A percentile compares a stretch with the other conserved stretches of the same genome.
phyloP scores from a whole-genome alignment of 352 stramenopile genomes.

The Phytopythium oedochilum region DNA sequence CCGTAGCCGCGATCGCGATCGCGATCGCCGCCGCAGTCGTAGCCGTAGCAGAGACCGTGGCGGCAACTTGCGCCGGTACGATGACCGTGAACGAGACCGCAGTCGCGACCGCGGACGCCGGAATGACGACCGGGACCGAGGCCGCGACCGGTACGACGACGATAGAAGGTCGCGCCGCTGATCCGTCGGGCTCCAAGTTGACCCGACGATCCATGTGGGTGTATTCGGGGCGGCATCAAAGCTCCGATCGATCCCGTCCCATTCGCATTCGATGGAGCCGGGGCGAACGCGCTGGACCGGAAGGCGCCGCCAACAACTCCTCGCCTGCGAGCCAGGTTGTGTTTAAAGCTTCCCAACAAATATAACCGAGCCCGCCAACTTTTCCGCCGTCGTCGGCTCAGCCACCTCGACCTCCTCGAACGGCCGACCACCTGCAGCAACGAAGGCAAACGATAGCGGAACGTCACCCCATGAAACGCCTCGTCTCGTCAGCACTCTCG shows the following conservation, averaged over 20 bases:
- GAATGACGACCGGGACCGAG: constrained; percentile 51
- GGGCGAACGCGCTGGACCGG: not conserved
- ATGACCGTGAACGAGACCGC: constrained; percentile 32
- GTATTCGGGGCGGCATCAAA: too few relatives aligned
- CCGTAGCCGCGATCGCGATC: constrained; percentile 31
- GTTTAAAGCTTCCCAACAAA: constrained; percentile 43
- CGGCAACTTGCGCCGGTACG: constrained; percentile 17
- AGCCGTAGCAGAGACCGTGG: constrained; percentile 40
- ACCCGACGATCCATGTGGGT: constrained; percentile 10
- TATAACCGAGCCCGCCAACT: constrained; percentile 53
- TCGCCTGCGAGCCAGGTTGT: constrained; percentile 42
- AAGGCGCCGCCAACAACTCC: not conserved
- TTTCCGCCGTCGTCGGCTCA: constrained; percentile 23
- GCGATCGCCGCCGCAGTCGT: constrained; percentile 27
- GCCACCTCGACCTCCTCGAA: constrained; percentile 17
- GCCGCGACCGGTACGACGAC: constrained; percentile 35
- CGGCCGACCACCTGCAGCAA: not conserved
- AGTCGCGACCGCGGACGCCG: constrained; percentile 31
- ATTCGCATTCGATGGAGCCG: not conserved
- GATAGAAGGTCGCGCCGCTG: constrained; percentile 29
- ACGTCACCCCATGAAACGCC: not conserved
- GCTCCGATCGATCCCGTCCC: not conserved
- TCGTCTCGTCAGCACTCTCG: not conserved
- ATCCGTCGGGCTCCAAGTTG: not conserved
- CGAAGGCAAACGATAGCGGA: not conserved